phyloP scores from a whole-genome alignment of 371 early-diverging fungal genomes.

The Rhizopus sp. region DNA sequence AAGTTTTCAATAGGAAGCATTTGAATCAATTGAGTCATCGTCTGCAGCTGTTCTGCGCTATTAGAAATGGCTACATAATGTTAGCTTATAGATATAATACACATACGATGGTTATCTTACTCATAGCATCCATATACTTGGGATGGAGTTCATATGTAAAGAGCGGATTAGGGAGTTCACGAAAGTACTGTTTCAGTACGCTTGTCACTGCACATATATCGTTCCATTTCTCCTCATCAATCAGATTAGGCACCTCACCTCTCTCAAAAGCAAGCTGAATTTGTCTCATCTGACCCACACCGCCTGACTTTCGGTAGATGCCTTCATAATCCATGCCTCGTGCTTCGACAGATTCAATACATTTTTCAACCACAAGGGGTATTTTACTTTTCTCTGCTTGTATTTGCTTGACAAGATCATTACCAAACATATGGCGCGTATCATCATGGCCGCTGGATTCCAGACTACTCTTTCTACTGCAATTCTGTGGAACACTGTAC shows the following conservation, averaged over 20 bases:
- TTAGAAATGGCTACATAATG: slow-evolving; percentile 20
- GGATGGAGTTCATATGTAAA: slow-evolving; percentile 79
- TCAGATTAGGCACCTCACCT: slow-evolving; percentile 47
- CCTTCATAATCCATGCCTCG: slow-evolving; percentile 68
- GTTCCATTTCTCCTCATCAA: slow-evolving; percentile 53
- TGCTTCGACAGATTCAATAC: slow-evolving; percentile 75
- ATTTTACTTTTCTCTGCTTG: slow-evolving; percentile 43
- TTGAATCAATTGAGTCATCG: slow-evolving; percentile 28
- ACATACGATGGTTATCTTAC: slow-evolving; percentile 20
- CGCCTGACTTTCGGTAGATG: slow-evolving; percentile 91
- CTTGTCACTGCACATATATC: slow-evolving; percentile 82
- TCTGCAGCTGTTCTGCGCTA: slow-evolving; percentile 21
- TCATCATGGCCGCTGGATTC: slow-evolving; percentile 15
- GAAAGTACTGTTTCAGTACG: slow-evolving; percentile 90
- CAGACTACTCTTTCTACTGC: slow-evolving; percentile 25
- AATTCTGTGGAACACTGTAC: slow-evolving; percentile 32
- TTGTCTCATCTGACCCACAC: slow-evolving; percentile 72
- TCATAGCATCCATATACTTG: slow-evolving; percentile 70
- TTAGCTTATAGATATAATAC: neutral
- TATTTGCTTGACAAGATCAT: slow-evolving; percentile 40
- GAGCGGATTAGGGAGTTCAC: slow-evolving; percentile 90
- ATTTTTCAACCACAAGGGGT: slow-evolving; percentile 77
- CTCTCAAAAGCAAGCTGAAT: slow-evolving; percentile 58
- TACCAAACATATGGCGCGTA: slow-evolving; percentile 32
- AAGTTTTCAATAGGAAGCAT: slow-evolving; percentile 44